Percentiles rank a stretch among this genome's conserved stretches.
Evolutionary conservation across 495 filamentous ascomycete genomes (phyloP).

Genomic region (Tuber aestivum): DNA sequence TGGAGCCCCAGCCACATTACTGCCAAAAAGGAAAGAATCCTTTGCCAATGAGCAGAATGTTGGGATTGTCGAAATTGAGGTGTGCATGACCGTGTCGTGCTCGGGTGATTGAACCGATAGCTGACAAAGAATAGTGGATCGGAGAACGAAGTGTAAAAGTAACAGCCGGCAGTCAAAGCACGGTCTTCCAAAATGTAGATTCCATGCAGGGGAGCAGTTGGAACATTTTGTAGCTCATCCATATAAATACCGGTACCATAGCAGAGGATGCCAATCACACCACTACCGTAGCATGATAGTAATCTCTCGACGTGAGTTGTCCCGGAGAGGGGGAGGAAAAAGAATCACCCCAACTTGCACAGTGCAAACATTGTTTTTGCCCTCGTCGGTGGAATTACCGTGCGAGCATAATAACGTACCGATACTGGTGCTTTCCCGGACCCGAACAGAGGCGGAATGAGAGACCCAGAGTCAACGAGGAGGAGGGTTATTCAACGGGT

Average conservation of each 20-base stretch:
- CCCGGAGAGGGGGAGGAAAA: background rate
- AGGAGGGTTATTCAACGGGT: background rate
- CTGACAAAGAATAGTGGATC: constrained; percentile 21
- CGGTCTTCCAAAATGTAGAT: constrained; percentile 23
- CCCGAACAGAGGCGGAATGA: background rate
- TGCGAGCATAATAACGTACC: too few relatives aligned
- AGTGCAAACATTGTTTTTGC: too few relatives aligned
- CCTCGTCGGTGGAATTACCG: background rate
- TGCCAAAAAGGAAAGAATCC: constrained; percentile 19
- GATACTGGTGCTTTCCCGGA: background rate
- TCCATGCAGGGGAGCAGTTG: constrained; percentile 10
- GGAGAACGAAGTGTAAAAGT: constrained; percentile 33
- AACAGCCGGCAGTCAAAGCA: constrained; percentile 19
- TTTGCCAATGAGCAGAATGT: constrained; percentile 18
- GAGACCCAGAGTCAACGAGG: background rate
- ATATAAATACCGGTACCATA: background rate
- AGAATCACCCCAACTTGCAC: too few relatives aligned
- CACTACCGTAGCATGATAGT: background rate
- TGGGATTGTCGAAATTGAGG: constrained; percentile 27
- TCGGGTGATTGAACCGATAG: background rate
- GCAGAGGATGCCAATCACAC: background rate
- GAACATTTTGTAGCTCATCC: background rate
- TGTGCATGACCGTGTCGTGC: background rate
- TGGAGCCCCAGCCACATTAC: constrained; percentile 20
- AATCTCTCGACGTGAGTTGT: background rate